Conservation (phyloP, 2,329 filamentous ascomycete genomes). For the Chaetomium sp. region DNA sequence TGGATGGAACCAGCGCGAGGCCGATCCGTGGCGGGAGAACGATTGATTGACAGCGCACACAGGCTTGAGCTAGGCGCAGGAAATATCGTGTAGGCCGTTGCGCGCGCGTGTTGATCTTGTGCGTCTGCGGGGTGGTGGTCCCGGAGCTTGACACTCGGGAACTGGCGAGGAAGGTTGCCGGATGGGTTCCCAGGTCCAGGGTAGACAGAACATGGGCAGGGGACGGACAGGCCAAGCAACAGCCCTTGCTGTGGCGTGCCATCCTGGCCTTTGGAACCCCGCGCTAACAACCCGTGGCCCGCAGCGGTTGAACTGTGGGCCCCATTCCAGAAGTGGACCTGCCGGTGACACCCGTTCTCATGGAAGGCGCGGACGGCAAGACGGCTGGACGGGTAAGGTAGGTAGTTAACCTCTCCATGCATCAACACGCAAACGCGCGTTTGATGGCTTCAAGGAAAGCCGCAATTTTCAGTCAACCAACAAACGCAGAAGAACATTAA, state of each 20-base stretch:
- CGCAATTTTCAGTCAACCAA: not conserved
- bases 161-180: not conserved
- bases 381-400: not conserved
- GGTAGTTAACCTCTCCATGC: not conserved
- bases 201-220: slow-evolving; percentile 2
- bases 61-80: too few relatives aligned
- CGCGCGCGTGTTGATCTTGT: not conserved
- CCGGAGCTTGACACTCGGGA: slow-evolving; percentile 4
- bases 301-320: slow-evolving; percentile 10
- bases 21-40: not conserved
- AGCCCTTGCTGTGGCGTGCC: slow-evolving; percentile 7
- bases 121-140: not conserved
- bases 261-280: slow-evolving; percentile 10
- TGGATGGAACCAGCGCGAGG: not conserved
- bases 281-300: slow-evolving; percentile 11
- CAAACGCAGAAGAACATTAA: too few relatives aligned
- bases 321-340: not conserved
- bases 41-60: not conserved
- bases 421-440: too few relatives aligned
- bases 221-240: slow-evolving; percentile 3
- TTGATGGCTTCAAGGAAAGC: too few relatives aligned
- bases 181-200: slow-evolving; percentile 4
- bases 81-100: not conserved
- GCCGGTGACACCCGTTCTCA: not conserved
- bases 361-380: not conserved